Conservation (phyloP, 768 basidiomycete species). For the Daedaleopsis nitida region DNA sequence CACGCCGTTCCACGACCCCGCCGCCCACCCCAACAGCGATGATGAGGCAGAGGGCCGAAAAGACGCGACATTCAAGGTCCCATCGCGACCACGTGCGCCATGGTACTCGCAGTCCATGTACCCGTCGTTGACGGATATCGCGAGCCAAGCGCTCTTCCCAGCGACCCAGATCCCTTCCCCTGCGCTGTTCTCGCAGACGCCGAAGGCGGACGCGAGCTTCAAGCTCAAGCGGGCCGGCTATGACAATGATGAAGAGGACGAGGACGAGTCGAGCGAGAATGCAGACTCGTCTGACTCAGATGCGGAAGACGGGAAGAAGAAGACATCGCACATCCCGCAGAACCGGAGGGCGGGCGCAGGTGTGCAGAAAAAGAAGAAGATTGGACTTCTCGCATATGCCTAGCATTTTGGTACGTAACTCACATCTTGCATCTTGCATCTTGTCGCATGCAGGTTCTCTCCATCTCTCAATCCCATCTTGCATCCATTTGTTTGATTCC, state of each 20-base stretch:
- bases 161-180: conserved; percentile 27
- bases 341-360: conserved; percentile 63
- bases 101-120: conserved; percentile 29
- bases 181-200: conserved; percentile 23
- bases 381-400: conserved; percentile 1
- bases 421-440: not conserved
- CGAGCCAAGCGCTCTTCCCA: conserved; percentile 37
- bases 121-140: conserved; percentile 57
- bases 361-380: conserved; percentile 30
- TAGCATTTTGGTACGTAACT: not conserved
- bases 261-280: conserved; percentile 12
- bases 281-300: conserved; percentile 35
- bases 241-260: conserved; percentile 34
- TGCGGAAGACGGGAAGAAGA: conserved; percentile 25
- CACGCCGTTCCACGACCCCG: not conserved
- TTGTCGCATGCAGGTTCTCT: not conserved
- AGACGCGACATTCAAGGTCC: conserved; percentile 32
- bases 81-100: not conserved
- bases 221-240: conserved; percentile 21
- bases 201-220: not conserved
- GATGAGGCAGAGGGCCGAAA: conserved; percentile 22
- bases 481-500: not conserved
- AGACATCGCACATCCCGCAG: conserved; percentile 62
- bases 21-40: not conserved
- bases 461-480: not conserved